Conservation (phyloP, 352 stramenopile genomes). For the Globisporangium cederbergense region DNA sequence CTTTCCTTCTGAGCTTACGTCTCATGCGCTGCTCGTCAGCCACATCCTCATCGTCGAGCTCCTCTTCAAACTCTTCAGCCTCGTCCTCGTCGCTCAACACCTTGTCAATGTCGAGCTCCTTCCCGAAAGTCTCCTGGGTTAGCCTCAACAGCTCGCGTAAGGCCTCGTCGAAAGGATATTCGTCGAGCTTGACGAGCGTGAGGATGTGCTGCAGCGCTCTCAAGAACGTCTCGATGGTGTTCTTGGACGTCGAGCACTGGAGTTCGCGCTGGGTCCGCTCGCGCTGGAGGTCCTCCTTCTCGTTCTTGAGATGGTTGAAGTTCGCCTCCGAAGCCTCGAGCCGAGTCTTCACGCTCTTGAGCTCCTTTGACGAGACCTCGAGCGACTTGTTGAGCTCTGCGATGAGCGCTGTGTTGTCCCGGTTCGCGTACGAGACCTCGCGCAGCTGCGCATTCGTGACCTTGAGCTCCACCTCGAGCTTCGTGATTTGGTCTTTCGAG, state of each 20-base stretch:
- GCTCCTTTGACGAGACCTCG: constrained; percentile 44
- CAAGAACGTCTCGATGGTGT: constrained; percentile 52
- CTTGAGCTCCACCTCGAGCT: constrained; percentile 80
- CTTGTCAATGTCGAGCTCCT: constrained; percentile 39
- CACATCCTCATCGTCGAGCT: constrained; percentile 52
- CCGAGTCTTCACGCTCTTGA: constrained; percentile 29
- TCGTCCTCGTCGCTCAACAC: constrained; percentile 67
- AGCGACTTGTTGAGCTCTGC: constrained; percentile 57
- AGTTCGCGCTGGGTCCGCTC: constrained; percentile 54
- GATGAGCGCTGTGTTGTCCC: constrained; percentile 64
- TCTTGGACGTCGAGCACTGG: constrained; percentile 50
- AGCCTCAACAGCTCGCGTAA: constrained; percentile 66
- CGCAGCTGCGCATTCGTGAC: constrained; percentile 63
- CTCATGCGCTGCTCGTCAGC: constrained; percentile 24
- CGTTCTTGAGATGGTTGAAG: constrained; percentile 35
- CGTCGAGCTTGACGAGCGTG: constrained; percentile 65
- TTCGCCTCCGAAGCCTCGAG: constrained; percentile 42
- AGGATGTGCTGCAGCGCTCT: constrained; percentile 64
- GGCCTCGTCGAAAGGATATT: constrained; percentile 76
- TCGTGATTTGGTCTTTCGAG: constrained; percentile 76
- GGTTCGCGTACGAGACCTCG: constrained; percentile 72
- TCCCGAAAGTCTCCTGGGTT: constrained; percentile 54
- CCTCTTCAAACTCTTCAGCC: constrained; percentile 52
- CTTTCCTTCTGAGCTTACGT: constrained; percentile 22
- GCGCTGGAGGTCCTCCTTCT: constrained; percentile 59